phyloP scores from a whole-genome alignment of 2,329 filamentous ascomycete species.

The Botrytis aclada region DNA sequence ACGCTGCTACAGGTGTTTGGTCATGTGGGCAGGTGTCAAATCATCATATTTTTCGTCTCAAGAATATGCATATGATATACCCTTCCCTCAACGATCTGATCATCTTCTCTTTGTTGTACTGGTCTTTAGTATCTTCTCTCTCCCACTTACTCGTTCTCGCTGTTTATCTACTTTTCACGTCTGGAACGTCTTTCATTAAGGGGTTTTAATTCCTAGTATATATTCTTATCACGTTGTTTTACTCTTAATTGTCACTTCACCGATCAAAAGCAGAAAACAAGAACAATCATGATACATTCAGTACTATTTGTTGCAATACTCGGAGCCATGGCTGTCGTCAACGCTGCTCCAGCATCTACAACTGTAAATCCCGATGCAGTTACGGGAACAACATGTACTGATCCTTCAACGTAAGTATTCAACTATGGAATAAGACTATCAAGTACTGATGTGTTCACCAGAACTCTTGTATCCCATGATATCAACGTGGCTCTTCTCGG shows the following conservation, averaged over 20 bases:
- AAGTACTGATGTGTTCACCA: constrained; percentile 17
- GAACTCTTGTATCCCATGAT: constrained; percentile 41
- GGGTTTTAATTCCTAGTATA: neutral
- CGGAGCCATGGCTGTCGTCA: constrained; percentile 7
- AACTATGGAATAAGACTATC: neutral
- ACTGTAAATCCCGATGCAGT: constrained; percentile 36
- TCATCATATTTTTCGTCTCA: neutral
- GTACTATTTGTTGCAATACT: neutral
- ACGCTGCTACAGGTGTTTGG: neutral
- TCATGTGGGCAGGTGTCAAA: neutral
- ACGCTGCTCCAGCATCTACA: constrained; percentile 17
- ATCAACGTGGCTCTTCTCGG: constrained; percentile 45
- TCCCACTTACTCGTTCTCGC: neutral
- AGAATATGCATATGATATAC: neutral
- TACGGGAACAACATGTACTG: constrained; percentile 38
- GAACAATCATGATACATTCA: neutral
- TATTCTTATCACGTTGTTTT: neutral
- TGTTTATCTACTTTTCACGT: neutral
- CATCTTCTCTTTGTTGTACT: neutral
- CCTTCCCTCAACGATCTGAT: neutral
- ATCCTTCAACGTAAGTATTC: constrained; percentile 32
- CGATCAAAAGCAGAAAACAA: neutral
- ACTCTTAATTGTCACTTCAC: neutral
- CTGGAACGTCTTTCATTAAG: constrained; percentile 8
- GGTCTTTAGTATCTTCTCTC: neutral